A percentile compares a stretch with the other conserved stretches of the same genome.
phyloP scores from a whole-genome alignment of 2,329 filamentous ascomycete species.

The Epichloe coenophiala region DNA sequence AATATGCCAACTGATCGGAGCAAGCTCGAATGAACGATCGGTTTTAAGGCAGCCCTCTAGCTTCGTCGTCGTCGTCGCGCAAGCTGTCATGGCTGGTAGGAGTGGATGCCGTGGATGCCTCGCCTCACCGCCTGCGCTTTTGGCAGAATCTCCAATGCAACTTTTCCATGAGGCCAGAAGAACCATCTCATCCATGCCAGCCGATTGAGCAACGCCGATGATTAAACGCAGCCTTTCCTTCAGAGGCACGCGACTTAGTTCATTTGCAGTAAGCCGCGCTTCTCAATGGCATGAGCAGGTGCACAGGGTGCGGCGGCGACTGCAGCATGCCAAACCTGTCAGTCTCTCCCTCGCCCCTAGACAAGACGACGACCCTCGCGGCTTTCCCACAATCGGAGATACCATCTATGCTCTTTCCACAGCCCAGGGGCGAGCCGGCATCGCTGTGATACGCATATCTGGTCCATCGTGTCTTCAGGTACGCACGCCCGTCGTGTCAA shows the following conservation, averaged over 20 bases:
- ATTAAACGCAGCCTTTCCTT: neutral
- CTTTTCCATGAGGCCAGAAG: too few species aligned
- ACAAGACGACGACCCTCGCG: neutral
- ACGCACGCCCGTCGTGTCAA: neutral
- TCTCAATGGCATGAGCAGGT: neutral
- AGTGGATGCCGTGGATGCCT: constrained; percentile 4
- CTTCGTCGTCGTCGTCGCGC: constrained; percentile 11
- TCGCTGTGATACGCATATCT: constrained; percentile 80
- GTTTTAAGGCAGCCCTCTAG: constrained; percentile 11
- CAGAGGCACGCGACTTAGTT: neutral
- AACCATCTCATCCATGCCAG: neutral
- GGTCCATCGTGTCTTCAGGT: constrained; percentile 62
- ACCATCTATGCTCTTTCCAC: constrained; percentile 93
- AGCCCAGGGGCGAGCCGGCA: constrained; percentile 71
- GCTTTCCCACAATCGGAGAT: constrained; percentile 19
- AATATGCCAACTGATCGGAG: constrained; percentile 4
- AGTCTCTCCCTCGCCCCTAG: neutral
- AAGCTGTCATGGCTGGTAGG: constrained; percentile 2
- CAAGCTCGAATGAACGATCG: constrained; percentile 8
- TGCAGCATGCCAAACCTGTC: neutral
- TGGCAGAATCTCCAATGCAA: neutral
- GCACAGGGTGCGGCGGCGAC: neutral
- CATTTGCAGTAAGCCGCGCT: neutral
- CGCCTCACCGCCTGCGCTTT: constrained; percentile 10
- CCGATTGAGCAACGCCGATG: neutral